Conservation (phyloP, 106 monocot species). For the Hemerocallis citrina region DNA sequence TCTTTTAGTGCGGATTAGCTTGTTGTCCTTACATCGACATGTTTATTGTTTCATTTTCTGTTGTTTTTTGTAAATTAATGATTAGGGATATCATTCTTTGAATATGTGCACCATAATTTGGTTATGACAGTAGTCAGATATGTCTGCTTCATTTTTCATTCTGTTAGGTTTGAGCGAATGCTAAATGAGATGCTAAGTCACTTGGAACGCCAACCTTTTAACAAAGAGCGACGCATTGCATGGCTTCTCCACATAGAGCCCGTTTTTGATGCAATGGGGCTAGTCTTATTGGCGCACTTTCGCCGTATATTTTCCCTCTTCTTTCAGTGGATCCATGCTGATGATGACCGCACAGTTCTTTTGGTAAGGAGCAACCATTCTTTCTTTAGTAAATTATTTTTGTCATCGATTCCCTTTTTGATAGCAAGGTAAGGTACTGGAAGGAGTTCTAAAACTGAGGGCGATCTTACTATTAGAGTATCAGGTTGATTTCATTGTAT, state of each 20-base stretch:
- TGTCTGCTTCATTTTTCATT: neutral
- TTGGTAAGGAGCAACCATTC: conserved; percentile 36
- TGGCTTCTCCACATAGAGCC: conserved; percentile 81
- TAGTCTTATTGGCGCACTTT: conserved; percentile 82
- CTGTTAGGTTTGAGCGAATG: conserved; percentile 67
- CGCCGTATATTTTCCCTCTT: conserved; percentile 76
- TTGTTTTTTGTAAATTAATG: no score
- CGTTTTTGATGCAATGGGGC: conserved; percentile 75
- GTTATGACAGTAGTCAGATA: neutral
- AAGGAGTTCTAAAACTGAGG: no score
- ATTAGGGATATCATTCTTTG: neutral
- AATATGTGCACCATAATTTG: neutral
- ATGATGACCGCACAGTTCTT: conserved; percentile 79
- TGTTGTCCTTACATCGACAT: no score
- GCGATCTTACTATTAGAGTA: no score
- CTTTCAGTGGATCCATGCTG: conserved; percentile 87
- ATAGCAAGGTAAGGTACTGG: no score
- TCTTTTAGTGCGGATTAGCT: no score
- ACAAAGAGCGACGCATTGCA: conserved; percentile 61
- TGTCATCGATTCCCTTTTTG: neutral
- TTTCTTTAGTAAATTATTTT: neutral
- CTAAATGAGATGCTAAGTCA: conserved; percentile 84
- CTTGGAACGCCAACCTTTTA: conserved; percentile 81
- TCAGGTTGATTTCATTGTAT: no score
- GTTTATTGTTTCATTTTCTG: no score